Percentiles rank a stretch among this genome's conserved stretches.
Conservation (phyloP, 2,329 filamentous ascomycete genomes). For the Beauveria varroae region DNA sequence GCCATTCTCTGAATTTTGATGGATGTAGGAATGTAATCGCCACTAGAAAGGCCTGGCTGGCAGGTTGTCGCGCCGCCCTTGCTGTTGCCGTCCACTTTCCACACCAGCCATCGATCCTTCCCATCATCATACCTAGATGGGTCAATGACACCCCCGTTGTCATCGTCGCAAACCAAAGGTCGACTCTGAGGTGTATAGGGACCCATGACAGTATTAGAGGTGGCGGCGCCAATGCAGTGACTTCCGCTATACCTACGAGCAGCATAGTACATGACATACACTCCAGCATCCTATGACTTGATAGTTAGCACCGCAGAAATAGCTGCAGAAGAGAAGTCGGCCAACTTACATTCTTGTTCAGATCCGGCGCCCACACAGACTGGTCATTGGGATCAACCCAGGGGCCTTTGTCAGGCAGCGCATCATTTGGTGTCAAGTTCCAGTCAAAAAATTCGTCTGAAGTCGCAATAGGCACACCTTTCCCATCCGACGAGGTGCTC, state of each 20-base stretch:
- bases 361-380: constrained; percentile 10
- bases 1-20: constrained; percentile 11
- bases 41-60: not conserved
- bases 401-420: constrained; percentile 1
- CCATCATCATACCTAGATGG: constrained; percentile 7
- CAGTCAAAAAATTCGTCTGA: constrained; percentile 4
- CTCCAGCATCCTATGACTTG: not conserved
- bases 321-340: not conserved
- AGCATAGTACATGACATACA: constrained; percentile 11
- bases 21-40: constrained; percentile 8
- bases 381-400: constrained; percentile 9
- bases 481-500: constrained; percentile 4
- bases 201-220: constrained; percentile 6
- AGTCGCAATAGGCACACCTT: constrained; percentile 7
- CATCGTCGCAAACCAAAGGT: constrained; percentile 6
- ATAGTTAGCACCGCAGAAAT: not conserved
- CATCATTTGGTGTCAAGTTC: not conserved
- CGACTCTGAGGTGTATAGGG: not conserved
- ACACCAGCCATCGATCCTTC: constrained; percentile 2
- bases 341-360: constrained; percentile 6
- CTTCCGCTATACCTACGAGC: constrained; percentile 3
- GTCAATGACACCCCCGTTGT: constrained; percentile 1
- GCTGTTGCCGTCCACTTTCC: constrained; percentile 10
- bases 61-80: constrained; percentile 11
- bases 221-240: constrained; percentile 11